Evolutionary conservation across 306 rosid genomes (phyloP), one percentile per base, ranked within the genome.

Genomic region (Mimosa pudica): DNA sequence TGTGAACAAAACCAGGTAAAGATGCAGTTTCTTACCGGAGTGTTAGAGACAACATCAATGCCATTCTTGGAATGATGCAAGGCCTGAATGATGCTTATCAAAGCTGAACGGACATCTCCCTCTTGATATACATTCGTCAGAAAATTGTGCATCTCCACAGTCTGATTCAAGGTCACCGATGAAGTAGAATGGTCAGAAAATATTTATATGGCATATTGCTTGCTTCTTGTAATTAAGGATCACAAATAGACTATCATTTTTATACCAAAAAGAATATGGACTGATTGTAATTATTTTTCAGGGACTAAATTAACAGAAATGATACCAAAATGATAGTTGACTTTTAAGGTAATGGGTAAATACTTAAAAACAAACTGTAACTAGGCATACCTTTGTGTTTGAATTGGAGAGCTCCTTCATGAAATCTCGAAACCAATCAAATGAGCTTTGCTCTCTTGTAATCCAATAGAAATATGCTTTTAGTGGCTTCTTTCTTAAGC

Each of bases 401-500:
- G 96, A 83, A 52, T 61, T 72, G 66, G 93, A 82, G 69, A 89
- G 76, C 74, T 89, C 96, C 74, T 90, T 89, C 84, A 90, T 86
- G 82, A 77, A 78, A 83, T 92, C 97, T 89, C 94, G 82, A 79
- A 92, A 94, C 98, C 98, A 94, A 52, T 89, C 97, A 83, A 94
- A 92, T 69, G 98, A 92, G 87, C 90, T 88, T 83, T 90, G 96
- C 70, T 94, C 98, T 80, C 93, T 89, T 76, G 98, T 92, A 71
- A 89, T 84, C 98, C 98, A 94, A 82, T 89, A 94, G 44, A 94
- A 90, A 47, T 90, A 92, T 51, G 96, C 92, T 88, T 92, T 94
- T 67, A 67, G 62, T 54, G 96, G 92, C 74, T 92, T 79, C 66
- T 88, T 87, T 58, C 82, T 86, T 80, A 18, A 65, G 88, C 87